These are phyloP conservation scores for Cercospora brassicicola DNA, from an alignment of 2,329 filamentous ascomycete genomes.

Conservation along the genomic window DNA sequence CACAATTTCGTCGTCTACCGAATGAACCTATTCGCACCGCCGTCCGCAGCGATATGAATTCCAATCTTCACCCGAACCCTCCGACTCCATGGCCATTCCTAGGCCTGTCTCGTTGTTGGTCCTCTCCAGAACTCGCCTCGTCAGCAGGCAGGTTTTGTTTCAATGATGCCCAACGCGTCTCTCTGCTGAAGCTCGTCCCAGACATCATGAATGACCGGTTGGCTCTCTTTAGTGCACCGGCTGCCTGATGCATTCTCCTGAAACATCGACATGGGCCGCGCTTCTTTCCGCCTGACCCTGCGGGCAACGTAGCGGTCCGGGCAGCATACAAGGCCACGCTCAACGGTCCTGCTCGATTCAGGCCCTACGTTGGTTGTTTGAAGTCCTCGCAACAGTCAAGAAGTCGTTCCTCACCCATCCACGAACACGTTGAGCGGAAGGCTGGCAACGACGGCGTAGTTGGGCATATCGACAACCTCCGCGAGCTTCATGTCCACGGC, in stretches of 20 bases:
- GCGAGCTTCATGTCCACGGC: conserved; percentile 24
- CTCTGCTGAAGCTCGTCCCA: not conserved
- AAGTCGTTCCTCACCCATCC: not conserved
- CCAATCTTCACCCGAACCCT: not conserved
- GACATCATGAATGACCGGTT: not conserved
- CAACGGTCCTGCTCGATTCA: not conserved
- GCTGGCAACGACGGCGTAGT: conserved; percentile 24
- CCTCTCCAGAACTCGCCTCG: not conserved
- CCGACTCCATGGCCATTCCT: not conserved
- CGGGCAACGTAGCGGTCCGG: not conserved
- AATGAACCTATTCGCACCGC: not conserved
- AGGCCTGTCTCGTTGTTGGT: not conserved
- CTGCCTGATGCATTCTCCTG: not conserved
- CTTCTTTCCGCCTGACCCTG: not conserved
- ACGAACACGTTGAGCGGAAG: conserved; percentile 25
- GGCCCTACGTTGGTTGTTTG: not conserved
- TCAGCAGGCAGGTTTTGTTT: not conserved
- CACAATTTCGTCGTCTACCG: not conserved
- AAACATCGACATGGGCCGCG: not conserved
- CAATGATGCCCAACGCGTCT: not conserved
- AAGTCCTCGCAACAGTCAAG: not conserved
- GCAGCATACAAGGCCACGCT: not conserved
- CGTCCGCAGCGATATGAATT: not conserved
- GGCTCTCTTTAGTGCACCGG: not conserved
- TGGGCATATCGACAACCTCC: conserved; percentile 29